phyloP scores from a whole-genome alignment of 371 early-diverging fungal genomes.

The Apophysomyces trapeziformis region DNA sequence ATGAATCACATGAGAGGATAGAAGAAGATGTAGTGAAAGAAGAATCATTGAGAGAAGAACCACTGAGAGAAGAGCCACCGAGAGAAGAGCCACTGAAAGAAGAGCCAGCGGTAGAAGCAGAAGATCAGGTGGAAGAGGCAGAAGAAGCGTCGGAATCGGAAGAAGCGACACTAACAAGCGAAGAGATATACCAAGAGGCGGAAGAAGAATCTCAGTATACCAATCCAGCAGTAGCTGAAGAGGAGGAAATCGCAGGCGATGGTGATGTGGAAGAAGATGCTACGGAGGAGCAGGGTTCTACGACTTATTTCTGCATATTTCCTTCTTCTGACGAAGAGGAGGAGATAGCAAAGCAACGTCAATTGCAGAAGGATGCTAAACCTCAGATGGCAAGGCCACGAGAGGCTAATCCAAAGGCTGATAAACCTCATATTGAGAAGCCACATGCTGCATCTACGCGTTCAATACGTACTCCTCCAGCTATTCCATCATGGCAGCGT shows the following conservation, averaged over 20 bases:
- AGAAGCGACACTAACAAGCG: too few species aligned
- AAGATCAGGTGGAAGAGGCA: neutral
- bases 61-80: too few species aligned
- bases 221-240: too few species aligned
- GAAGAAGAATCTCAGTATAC: too few species aligned
- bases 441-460: too few species aligned
- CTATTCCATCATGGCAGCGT: neutral
- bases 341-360: neutral
- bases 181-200: too few species aligned
- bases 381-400: neutral
- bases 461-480: neutral
- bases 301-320: conserved; percentile 14
- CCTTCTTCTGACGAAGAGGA: conserved; percentile 7
- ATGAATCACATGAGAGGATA: neutral
- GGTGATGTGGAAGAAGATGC: neutral
- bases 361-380: neutral
- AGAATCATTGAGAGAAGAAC: too few species aligned
- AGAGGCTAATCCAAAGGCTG: too few species aligned
- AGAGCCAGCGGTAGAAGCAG: neutral
- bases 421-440: too few species aligned
- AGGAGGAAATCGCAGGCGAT: neutral
- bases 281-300: neutral
- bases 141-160: too few species aligned
- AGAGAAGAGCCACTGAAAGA: neutral
- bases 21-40: neutral